Evolutionary conservation across 179 eudicot species (phyloP).

Genomic region (Spinacia oleracea): DNA sequence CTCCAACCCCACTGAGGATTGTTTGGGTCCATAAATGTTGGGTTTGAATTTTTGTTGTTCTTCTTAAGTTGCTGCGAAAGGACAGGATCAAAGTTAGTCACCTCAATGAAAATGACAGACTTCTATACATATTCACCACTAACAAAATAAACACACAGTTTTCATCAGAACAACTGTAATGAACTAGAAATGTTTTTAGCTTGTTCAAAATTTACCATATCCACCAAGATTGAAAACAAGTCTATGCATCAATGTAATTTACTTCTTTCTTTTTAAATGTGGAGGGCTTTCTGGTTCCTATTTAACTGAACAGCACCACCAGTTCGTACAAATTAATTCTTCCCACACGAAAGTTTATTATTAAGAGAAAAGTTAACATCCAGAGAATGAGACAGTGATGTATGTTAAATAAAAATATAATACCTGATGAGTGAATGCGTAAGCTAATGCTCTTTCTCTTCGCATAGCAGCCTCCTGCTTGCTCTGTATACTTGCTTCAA

Average conservation of each 20-base stretch:
- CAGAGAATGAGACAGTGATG: background rate
- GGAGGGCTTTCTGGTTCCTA: background rate
- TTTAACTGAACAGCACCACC: background rate
- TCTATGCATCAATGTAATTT: background rate
- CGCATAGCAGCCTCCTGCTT: slow-evolving; percentile 91
- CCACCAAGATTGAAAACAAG: background rate
- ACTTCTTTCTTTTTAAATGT: background rate
- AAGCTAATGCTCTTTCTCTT: slow-evolving; percentile 87
- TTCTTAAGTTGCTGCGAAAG: slow-evolving; percentile 57
- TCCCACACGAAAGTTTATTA: background rate
- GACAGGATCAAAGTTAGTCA: background rate
- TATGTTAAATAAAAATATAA: background rate
- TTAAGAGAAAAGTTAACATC: background rate
- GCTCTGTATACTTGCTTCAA: slow-evolving; percentile 68
- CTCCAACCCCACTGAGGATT: slow-evolving; percentile 98
- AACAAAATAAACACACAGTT: background rate
- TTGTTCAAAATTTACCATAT: background rate
- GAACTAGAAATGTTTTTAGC: background rate
- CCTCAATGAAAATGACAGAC: background rate
- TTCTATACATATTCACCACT: background rate
- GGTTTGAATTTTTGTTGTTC: slow-evolving; percentile 57
- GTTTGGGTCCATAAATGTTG: slow-evolving; percentile 73
- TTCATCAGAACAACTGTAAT: background rate
- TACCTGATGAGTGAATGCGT: slow-evolving; percentile 93
- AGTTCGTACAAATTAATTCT: background rate